phyloP scores from a whole-genome alignment of 2,329 filamentous ascomycete genomes.

The Ambrosiella cleistominuta region DNA sequence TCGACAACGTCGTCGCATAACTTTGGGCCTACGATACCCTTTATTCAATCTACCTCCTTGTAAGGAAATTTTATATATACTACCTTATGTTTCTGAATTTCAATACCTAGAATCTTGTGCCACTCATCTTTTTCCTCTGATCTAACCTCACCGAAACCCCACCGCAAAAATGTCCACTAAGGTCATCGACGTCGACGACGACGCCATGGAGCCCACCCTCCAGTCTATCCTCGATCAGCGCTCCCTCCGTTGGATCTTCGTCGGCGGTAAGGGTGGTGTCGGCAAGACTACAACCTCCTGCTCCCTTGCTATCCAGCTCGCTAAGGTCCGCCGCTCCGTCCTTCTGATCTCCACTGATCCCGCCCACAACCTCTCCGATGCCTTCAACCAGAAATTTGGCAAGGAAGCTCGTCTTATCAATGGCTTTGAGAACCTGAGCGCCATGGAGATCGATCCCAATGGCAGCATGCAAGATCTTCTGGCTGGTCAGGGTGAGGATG shows the following conservation, averaged over 20 bases:
- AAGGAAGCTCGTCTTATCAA: conserved; percentile 90
- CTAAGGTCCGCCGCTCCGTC: conserved; percentile 84
- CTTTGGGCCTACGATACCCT: not conserved
- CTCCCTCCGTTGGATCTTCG: conserved; percentile 94
- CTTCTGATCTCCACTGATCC: conserved; percentile 97
- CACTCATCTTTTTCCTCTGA: not conserved
- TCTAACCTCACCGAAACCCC: not conserved
- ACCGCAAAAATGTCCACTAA: conserved; percentile 23
- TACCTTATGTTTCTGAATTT: too few species aligned
- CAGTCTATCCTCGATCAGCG: conserved; percentile 92
- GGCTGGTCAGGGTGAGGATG: conserved; percentile 56
- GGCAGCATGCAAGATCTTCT: conserved; percentile 93
- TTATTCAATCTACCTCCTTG: not conserved
- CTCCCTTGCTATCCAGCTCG: conserved; percentile 93
- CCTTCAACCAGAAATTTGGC: conserved; percentile 97
- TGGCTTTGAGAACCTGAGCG: conserved; percentile 82
- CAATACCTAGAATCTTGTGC: not conserved
- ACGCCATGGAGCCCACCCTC: conserved; percentile 76
- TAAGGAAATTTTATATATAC: not conserved
- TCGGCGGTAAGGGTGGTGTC: conserved; percentile 94
- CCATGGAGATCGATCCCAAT: conserved; percentile 98
- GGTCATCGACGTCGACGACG: conserved; percentile 40
- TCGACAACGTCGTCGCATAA: not conserved
- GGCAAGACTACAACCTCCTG: conserved; percentile 99
- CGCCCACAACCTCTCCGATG: conserved; percentile 93